These are phyloP conservation scores for Aspergillus caelatus DNA, from an alignment of 2,329 filamentous ascomycete species.

Conservation along the genomic window DNA sequence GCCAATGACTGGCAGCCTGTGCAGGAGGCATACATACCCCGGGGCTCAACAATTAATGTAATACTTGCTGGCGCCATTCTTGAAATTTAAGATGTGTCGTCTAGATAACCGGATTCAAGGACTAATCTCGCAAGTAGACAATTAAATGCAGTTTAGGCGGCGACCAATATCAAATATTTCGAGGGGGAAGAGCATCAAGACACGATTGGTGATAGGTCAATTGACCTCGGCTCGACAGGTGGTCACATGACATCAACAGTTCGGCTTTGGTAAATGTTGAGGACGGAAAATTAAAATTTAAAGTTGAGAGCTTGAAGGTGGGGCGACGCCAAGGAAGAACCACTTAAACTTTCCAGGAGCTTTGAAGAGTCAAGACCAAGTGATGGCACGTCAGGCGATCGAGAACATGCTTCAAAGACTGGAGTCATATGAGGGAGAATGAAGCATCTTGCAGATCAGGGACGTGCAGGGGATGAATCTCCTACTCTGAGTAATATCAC, in stretches of 20 bases:
- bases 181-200: background rate
- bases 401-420: no score
- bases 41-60: conserved; percentile 43
- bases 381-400: no score
- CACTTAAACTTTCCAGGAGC: background rate
- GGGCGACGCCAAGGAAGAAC: background rate
- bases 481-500: background rate
- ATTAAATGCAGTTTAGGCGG: background rate
- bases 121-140: background rate
- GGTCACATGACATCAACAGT: conserved; percentile 4
- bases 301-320: conserved; percentile 3
- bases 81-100: background rate
- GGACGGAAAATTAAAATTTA: conserved; percentile 1
- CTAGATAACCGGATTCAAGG: background rate
- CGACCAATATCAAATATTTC: background rate
- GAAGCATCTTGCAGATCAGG: background rate
- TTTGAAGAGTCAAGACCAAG: background rate
- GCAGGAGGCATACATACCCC: conserved; percentile 43
- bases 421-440: no score
- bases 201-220: background rate
- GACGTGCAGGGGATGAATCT: background rate
- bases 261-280: background rate
- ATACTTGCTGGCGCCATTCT: conserved; percentile 41
- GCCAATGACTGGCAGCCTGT: background rate
- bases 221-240: background rate